Base-by-base conservation (phyloP, 371 early-diverging fungal genomes). In the Umbelopsis sp. region DNA sequence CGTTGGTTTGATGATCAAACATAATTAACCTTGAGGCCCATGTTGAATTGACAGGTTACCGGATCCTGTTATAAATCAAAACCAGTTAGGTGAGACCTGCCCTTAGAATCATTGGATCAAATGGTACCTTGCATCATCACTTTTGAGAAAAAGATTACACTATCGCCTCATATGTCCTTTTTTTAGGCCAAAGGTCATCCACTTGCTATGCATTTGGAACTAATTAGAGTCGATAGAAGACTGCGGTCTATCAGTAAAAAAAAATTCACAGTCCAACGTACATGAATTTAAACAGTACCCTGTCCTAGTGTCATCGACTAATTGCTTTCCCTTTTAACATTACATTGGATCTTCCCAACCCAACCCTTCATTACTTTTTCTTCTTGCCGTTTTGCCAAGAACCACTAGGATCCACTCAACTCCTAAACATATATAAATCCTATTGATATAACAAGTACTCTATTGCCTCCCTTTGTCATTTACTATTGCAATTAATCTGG, bases 211-310 rank as follows among this genome's bases (percentile, higher is more conserved):
- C 48, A 48, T 20, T 20, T 48, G n/a, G 20, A 48, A 48, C 48
- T 48, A 48, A 48, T 48, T 48, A 20, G 48, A 48, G 48, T 48
- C 48, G 4, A 48, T 16, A 48, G n/a, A 48, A 48, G 0, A 48
- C 48, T 48, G 48, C 48, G 16, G 18, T 20, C 48, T 48, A 48
- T 48, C 48, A 48, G 16, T 48, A 48, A 48, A 48, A 48, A 48
- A 48, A 18, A 16, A n/a, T 16, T 48, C 8, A 48, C 8, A 20
- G 48, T 48, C 48, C 7, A 48, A 12, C 16, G 16, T n/a, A 48
- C 20, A 11, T 48, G 48, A 48, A 41, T 48, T 48, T 48, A 10
- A 48, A 48, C 48, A 16, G 48, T 48, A 11, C 48, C 48, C 48
- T 48, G 48, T 12, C 20, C 22, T 48, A 0, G 14, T 48, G 48